Evolutionary conservation across 345 rosid species (phyloP), one percentile per base, ranked within the genome.

Genomic region (Kernera saxatilis): DNA sequence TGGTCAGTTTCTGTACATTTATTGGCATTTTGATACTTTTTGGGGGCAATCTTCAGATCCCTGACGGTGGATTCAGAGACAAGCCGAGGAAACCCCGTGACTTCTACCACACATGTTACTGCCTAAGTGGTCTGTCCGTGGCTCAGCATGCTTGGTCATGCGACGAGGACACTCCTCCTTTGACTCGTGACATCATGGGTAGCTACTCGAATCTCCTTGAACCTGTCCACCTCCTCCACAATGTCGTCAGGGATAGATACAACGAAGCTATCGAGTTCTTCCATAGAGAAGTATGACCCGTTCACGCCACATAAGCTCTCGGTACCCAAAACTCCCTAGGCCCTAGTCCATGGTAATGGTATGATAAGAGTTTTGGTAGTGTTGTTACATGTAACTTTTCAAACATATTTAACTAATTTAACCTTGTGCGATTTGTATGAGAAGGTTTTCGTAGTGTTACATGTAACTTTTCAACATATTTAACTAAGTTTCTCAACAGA

Each of bases 101-200:
- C 76, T 79, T 75, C 62, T 91, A 94, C 77, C 98, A 94, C 83
- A 89, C 99, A 2, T 94, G 99, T 76, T 94, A 94, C 80, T 94
- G 97, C 71, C 75, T 94, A 6, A 91, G 99, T 10, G 99, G 96
- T 26, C 80, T 94, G 2, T 84, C 99, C 0, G 86, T 86, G 50
- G 79, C 95, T 77, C 98, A 91, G 62, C 82, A 83, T 67, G 80
- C 85, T 78, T 74, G 79, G 80, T 86, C 81, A 12, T 84, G 78
- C 56, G 84, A 82, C 26, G 83, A 77, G 50, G 79, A 84, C 50
- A 78, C 84, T 32, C 82, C 85, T 12, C 96, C 98, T 0, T 46
- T 74, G 78, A 83, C 89, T 30, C 46, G 39, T 40, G 81, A 83
- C 18, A 84, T 94, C 33, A 21, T 89, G 49, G 99, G 99, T 58